phyloP scores from a whole-genome alignment of 1,139 yeast species.

The Diutina rugosa region DNA sequence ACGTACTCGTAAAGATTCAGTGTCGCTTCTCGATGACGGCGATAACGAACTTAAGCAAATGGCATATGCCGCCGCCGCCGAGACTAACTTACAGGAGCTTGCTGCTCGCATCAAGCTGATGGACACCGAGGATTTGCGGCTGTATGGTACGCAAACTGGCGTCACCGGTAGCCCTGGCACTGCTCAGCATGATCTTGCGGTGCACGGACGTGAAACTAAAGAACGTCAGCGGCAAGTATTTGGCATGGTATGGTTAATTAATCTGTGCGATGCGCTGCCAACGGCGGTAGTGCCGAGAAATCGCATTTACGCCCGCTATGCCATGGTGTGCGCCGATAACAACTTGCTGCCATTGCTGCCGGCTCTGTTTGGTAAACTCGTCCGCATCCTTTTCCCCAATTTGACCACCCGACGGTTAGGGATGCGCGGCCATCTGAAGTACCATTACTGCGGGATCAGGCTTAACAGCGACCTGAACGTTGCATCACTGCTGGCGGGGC shows the following conservation, averaged over 20 bases:
- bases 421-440: conserved; percentile 78
- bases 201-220: conserved; percentile 10
- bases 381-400: conserved; percentile 59
- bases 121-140: conserved; percentile 19
- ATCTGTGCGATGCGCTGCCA: conserved; percentile 50
- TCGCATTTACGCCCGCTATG: conserved; percentile 71
- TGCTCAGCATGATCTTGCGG: conserved; percentile 3
- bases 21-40: background rate
- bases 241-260: conserved; percentile 71
- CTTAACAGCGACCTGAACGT: conserved; percentile 33
- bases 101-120: conserved; percentile 35
- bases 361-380: conserved; percentile 80
- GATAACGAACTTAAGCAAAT: conserved; percentile 1
- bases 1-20: background rate
- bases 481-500: background rate
- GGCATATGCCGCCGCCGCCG: conserved; percentile 11
- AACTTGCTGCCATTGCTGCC: conserved; percentile 66
- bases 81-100: conserved; percentile 34
- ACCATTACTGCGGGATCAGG: conserved; percentile 80
- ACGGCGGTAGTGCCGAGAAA: conserved; percentile 77
- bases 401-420: conserved; percentile 79
- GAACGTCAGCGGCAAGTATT: conserved; percentile 67
- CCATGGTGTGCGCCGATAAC: conserved; percentile 55
- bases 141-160: background rate
- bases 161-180: conserved; percentile 3